Percentiles rank a stretch among this genome's conserved stretches.
phyloP scores from a whole-genome alignment of 139 green algal genomes.

The Deuterostichococcus epilithicus region DNA sequence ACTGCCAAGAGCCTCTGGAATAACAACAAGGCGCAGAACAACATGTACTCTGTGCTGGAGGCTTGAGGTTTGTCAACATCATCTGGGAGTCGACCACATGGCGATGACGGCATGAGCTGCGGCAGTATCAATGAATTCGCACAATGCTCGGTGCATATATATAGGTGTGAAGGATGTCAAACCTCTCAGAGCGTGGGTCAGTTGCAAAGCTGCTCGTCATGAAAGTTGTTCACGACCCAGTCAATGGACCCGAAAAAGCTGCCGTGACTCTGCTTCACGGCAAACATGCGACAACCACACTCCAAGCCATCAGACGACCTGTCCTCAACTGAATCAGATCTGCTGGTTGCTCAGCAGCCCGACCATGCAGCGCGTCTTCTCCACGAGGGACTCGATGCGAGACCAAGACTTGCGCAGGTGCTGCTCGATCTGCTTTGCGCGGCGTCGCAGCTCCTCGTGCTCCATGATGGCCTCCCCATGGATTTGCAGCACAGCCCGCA shows the following conservation, averaged over 20 bases:
- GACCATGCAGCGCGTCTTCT: slow-evolving; percentile 67
- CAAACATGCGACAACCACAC: too few species aligned
- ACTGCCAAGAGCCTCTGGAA: slow-evolving; percentile 24
- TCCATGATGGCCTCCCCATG: slow-evolving; percentile 66
- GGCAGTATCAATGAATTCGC: too few species aligned
- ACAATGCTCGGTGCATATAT: too few species aligned
- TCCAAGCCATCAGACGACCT: too few species aligned
- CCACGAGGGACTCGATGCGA: slow-evolving; percentile 61
- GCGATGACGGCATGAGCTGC: too few species aligned
- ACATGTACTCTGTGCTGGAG: neutral
- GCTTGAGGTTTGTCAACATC: slow-evolving; percentile 5
- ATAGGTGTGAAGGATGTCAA: too few species aligned
- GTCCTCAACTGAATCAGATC: neutral
- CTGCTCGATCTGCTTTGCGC: slow-evolving; percentile 27
- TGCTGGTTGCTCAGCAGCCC: slow-evolving; percentile 73
- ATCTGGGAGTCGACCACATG: too few species aligned
- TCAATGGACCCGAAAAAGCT: too few species aligned
- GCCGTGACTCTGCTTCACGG: too few species aligned
- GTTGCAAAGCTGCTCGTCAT: too few species aligned
- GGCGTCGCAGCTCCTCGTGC: slow-evolving; percentile 31
- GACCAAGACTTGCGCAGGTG: slow-evolving; percentile 49
- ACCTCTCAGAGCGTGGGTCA: too few species aligned
- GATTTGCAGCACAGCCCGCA: slow-evolving; percentile 32
- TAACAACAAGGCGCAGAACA: neutral
- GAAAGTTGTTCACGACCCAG: too few species aligned